Percentiles rank a stretch among this genome's conserved stretches.
These are phyloP conservation scores for Suillus luteus DNA, from an alignment of 768 basidiomycete genomes.

Conservation along the genomic window DNA sequence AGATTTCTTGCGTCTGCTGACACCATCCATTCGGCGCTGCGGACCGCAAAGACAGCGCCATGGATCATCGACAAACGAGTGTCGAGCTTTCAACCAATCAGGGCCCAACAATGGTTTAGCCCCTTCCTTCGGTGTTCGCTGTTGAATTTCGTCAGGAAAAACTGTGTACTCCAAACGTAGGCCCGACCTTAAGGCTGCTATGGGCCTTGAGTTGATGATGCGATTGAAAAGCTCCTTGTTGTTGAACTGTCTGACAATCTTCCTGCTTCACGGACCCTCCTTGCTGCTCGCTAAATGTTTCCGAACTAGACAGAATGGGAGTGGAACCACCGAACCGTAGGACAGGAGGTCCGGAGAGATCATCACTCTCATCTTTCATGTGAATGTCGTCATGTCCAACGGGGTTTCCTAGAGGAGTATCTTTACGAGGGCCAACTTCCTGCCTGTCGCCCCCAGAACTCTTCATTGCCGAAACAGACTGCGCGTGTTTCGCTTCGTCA, in stretches of 20 bases:
- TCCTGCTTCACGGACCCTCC: neutral
- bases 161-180: neutral
- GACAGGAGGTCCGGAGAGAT: neutral
- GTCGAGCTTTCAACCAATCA: conserved; percentile 6
- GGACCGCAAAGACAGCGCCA: neutral
- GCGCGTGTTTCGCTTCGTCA: neutral
- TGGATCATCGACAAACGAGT: neutral
- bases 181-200: neutral
- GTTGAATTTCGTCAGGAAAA: neutral
- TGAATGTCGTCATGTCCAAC: neutral
- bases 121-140: neutral
- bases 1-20: neutral
- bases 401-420: neutral
- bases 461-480: neutral
- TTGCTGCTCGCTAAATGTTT: neutral
- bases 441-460: neutral
- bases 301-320: neutral
- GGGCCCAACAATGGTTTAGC: neutral
- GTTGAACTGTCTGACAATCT: neutral
- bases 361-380: conserved; percentile 1
- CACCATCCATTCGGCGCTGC: neutral
- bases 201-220: neutral
- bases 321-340: no score
- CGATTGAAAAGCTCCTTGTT: conserved; percentile 24
- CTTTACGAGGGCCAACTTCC: no score